Conservation (phyloP, 441 rosid species). For the Populus hybrid region DNA sequence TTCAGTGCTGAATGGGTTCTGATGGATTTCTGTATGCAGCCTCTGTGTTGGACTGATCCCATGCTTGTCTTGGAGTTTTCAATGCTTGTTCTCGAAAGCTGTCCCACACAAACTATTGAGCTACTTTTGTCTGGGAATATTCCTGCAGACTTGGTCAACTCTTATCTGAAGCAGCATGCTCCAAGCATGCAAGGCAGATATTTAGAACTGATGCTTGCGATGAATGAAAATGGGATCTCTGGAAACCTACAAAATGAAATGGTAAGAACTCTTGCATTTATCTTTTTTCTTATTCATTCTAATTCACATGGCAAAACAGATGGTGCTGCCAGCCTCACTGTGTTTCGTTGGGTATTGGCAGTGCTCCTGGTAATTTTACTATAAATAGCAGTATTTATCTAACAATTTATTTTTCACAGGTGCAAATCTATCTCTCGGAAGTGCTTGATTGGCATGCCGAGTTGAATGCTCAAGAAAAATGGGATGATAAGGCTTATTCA, state of each 20-base stretch:
- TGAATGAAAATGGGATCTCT: constrained; percentile 84
- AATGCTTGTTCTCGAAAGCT: constrained; percentile 91
- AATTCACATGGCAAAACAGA: background rate
- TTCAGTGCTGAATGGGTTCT: constrained; percentile 21
- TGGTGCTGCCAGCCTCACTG: background rate
- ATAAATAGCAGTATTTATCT: constrained; percentile 3
- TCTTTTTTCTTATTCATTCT: background rate
- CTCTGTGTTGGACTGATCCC: constrained; percentile 82
- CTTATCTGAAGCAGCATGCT: too few relatives aligned
- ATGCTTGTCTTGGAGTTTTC: constrained; percentile 97
- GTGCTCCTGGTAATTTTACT: background rate
- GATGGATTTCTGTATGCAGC: constrained; percentile 54
- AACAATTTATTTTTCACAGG: constrained; percentile 37
- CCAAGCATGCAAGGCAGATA: constrained; percentile 94
- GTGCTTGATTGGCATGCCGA: constrained; percentile 84
- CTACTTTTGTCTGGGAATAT: constrained; percentile 90
- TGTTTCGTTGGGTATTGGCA: background rate
- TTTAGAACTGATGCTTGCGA: constrained; percentile 91
- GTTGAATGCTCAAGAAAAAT: constrained; percentile 59
- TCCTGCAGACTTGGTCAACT: constrained; percentile 94
- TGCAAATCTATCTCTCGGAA: constrained; percentile 92
- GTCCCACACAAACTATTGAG: constrained; percentile 89
- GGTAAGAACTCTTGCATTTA: constrained; percentile 40
- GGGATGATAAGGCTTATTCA: constrained; percentile 87
- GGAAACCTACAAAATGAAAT: constrained; percentile 96